Conservation (phyloP, 2,329 filamentous ascomycete genomes). For the Verruconis gallopava region DNA sequence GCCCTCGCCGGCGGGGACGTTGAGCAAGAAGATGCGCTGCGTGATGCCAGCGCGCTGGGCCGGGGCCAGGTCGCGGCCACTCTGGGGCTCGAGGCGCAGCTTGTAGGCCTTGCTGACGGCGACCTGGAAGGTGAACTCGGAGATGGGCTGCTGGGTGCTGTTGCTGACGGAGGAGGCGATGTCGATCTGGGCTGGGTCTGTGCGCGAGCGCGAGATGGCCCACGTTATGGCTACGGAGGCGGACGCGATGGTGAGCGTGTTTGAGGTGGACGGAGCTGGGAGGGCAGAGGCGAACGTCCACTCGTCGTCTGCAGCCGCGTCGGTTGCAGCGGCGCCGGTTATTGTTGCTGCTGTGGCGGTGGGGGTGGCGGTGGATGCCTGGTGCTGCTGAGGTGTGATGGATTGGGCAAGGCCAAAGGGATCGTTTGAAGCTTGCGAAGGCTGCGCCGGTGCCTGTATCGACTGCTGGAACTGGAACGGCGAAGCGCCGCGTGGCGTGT, state of each 20-base stretch:
- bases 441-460: constrained; percentile 23
- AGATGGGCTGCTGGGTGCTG: constrained; percentile 54
- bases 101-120: constrained; percentile 86
- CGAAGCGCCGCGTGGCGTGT: constrained; percentile 35
- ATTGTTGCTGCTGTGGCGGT: constrained; percentile 12
- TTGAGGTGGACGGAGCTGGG: constrained; percentile 50
- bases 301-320: constrained; percentile 62
- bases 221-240: constrained; percentile 62
- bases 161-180: constrained; percentile 79
- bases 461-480: constrained; percentile 37
- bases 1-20: constrained; percentile 60
- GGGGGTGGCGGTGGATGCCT: constrained; percentile 17
- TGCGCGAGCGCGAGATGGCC: constrained; percentile 47
- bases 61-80: constrained; percentile 60
- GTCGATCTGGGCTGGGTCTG: constrained; percentile 45
- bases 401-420: constrained; percentile 18
- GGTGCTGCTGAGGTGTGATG: constrained; percentile 15
- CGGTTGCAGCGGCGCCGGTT: constrained; percentile 15
- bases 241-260: constrained; percentile 56
- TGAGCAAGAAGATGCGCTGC: constrained; percentile 67
- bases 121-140: constrained; percentile 77
- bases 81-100: constrained; percentile 73
- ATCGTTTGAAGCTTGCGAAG: too few species aligned
- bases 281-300: constrained; percentile 88
- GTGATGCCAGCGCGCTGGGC: constrained; percentile 63